Base-by-base conservation (phyloP, 768 basidiomycete genomes). In the Russula brevipes region DNA sequence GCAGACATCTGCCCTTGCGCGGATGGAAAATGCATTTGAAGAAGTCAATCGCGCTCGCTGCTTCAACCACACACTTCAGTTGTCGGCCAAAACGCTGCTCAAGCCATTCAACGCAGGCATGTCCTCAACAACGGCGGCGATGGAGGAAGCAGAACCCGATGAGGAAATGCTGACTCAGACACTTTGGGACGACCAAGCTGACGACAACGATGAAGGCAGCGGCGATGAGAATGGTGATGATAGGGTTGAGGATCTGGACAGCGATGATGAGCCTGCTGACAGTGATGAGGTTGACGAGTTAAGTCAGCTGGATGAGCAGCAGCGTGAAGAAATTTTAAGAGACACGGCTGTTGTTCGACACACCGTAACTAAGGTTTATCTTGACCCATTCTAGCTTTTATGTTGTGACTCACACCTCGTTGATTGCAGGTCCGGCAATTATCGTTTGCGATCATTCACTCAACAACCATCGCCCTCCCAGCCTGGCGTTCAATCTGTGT, bases 401-500 rank as follows among this genome's bases (percentile, higher is more conserved):
- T 24, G 24, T 9, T 42, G 12, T 42, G 4, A 42, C 42, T 42
- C 2, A 42, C 24, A 1, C 24, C 24, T 42, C 12, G 2, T 46
- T 46, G 17, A 33, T 35, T 51, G 31, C 5, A 51, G 50, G 14
- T 51, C 33, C 12, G 14, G 14, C 9, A 51, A 36, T 17, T 51
- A 16, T 51, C 53, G 2, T 54, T 30, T 16, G 14, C 19, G 2
- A 54, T 54, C 5, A 42, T 17, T 1, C 30, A 72, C 45, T 74
- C 68, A 0, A 58, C 70, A 1, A 70, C 70, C 0, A 35, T 65
- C 2, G 55, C 70, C 0, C 64, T 71, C 5, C 74, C 71, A 0
- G 44, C 41, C 0, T 76, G 74, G 72, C 38, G 49, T 0, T 1
- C 9, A 0, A 44, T 54, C 4, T 46, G 69, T 9, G 35, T 39